Evolutionary conservation across 306 rosid genomes (phyloP).

Genomic region (Morella rubra): DNA sequence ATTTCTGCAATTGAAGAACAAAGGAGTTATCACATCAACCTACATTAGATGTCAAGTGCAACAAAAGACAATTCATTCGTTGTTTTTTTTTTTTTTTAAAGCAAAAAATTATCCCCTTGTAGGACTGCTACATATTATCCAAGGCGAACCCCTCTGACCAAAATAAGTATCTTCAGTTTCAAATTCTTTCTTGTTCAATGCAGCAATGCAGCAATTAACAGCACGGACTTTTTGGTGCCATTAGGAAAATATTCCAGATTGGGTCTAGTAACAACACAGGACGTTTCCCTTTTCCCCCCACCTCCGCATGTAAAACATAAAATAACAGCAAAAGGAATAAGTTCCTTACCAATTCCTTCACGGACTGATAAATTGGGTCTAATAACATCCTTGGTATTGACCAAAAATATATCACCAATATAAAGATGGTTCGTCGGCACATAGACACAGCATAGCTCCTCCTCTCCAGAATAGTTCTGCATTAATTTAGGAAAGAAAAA

Average conservation of each 20-base stretch:
- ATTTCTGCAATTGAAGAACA: constrained; percentile 60
- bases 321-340: constrained; percentile 19
- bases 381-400: constrained; percentile 68
- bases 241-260: constrained; percentile 5
- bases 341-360: constrained; percentile 85
- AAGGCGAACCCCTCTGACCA: neutral
- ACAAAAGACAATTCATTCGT: neutral
- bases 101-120: neutral
- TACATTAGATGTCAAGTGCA: neutral
- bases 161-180: neutral
- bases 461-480: constrained; percentile 84
- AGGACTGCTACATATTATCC: constrained; percentile 7
- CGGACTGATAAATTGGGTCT: constrained; percentile 88
- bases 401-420: constrained; percentile 83
- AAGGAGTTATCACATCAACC: constrained; percentile 14
- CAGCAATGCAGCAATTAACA: neutral
- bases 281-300: constrained; percentile 2
- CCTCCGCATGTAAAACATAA: constrained; percentile 18
- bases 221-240: neutral
- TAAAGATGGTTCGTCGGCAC: constrained; percentile 93
- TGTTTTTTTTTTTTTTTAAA: neutral
- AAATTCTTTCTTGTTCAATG: neutral
- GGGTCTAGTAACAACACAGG: neutral
- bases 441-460: constrained; percentile 84
- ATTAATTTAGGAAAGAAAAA: neutral